Conservation (phyloP, 768 basidiomycete species). For the Clavaria fumosa region DNA sequence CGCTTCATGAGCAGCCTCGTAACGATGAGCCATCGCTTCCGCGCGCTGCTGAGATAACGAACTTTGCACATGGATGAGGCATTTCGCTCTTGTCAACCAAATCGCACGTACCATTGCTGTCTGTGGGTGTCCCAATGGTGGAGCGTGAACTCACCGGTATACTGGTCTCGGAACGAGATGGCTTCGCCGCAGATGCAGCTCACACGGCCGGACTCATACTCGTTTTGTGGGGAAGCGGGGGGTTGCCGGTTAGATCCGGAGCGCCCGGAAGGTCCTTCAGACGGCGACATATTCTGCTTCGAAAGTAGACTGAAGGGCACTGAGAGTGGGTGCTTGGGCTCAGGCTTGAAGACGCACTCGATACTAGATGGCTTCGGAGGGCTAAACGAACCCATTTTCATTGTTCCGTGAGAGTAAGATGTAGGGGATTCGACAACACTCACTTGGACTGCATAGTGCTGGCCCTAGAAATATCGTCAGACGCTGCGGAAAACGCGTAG, state of each 20-base stretch:
- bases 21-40: background rate
- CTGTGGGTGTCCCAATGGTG: conserved; percentile 60
- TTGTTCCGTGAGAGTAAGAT: too few species aligned
- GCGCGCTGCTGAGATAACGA: background rate
- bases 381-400: too few species aligned
- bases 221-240: conserved; percentile 18
- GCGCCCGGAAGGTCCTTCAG: background rate
- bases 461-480: too few species aligned
- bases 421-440: too few species aligned
- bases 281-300: conserved; percentile 15
- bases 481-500: too few species aligned
- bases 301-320: too few species aligned
- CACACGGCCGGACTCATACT: conserved; percentile 53
- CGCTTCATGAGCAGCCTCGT: conserved; percentile 2
- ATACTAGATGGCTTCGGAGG: too few species aligned
- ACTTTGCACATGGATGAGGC: background rate
- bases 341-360: too few species aligned
- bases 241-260: too few species aligned
- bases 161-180: conserved; percentile 54
- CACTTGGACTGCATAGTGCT: too few species aligned
- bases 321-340: too few species aligned
- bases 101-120: conserved; percentile 41
- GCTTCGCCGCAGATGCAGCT: conserved; percentile 45
- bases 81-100: conserved; percentile 7
- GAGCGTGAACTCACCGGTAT: conserved; percentile 45